These are phyloP conservation scores for Cladosporium sp. DNA, from an alignment of 2,329 filamentous ascomycete species.

Conservation along the genomic window DNA sequence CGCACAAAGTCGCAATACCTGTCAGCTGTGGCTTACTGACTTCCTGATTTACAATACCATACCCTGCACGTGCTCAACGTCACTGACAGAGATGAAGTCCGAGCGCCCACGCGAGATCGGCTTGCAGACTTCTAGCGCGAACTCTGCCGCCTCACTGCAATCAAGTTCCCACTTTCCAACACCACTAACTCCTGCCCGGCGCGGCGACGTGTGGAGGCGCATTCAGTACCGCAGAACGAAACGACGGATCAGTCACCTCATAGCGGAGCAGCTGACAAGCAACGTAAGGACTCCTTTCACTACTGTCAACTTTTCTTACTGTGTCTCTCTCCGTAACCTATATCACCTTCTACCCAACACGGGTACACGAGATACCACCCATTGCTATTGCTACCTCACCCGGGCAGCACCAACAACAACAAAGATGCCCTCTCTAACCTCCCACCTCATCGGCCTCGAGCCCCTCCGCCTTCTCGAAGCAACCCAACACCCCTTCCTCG, in stretches of 20 bases:
- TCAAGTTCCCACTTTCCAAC: conserved; percentile 1
- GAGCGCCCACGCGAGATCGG: background rate
- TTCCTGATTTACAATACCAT: no score
- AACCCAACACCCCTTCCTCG: conserved; percentile 64
- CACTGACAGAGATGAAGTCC: background rate
- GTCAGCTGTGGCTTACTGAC: no score
- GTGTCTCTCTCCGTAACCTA: no score
- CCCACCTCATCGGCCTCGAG: conserved; percentile 52
- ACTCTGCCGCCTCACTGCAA: background rate
- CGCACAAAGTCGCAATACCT: no score
- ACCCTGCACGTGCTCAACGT: no score
- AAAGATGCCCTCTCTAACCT: conserved; percentile 49
- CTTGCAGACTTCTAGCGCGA: conserved; percentile 1
- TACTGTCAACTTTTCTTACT: background rate
- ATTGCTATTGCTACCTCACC: background rate
- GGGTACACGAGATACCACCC: no score
- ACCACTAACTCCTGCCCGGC: background rate
- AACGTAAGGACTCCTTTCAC: background rate
- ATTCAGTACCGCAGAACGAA: background rate
- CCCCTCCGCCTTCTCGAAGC: conserved; percentile 49
- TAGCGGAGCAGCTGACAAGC: background rate
- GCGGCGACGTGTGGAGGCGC: background rate
- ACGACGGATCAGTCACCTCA: background rate
- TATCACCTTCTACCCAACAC: no score
- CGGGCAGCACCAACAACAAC: conserved; percentile 4